Evolutionary conservation across 208 protist genomes (phyloP).

Genomic region (Acanthamoeba quina): DNA sequence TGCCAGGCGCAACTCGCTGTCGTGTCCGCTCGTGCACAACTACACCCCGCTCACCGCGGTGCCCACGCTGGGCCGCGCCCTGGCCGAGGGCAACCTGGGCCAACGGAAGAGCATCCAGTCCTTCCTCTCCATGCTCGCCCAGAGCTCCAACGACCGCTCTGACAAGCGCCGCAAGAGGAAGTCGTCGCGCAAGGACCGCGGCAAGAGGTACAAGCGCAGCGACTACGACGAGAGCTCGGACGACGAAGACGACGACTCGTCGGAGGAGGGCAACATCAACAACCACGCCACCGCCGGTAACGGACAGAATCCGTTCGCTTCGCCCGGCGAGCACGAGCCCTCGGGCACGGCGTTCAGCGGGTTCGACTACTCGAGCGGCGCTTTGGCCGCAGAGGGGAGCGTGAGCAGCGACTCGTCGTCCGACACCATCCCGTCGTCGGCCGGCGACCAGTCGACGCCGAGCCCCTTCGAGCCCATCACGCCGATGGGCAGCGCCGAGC

Average conservation of each 20-base stretch:
- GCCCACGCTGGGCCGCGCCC: conserved; percentile 39
- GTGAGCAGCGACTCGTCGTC: not conserved
- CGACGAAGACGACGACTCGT: conserved; percentile 2
- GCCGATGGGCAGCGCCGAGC: not conserved
- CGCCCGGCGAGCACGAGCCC: not conserved
- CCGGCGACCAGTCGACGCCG: not conserved
- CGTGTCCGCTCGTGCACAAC: conserved; percentile 12
- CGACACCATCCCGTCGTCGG: conserved; percentile 7
- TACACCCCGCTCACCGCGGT: conserved; percentile 57
- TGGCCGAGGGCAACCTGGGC: conserved; percentile 32
- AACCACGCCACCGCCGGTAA: not conserved
- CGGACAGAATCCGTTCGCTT: not conserved
- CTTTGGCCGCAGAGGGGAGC: not conserved
- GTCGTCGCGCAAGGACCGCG: not conserved
- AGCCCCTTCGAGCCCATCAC: not conserved
- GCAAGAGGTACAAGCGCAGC: not conserved
- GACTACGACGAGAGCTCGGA: conserved; percentile 36
- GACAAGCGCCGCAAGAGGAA: not conserved
- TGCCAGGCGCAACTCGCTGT: conserved; percentile 1
- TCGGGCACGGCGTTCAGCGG: not conserved
- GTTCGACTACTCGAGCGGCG: not conserved
- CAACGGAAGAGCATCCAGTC: conserved; percentile 65
- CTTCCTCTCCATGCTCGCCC: conserved; percentile 51
- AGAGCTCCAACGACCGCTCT: not conserved
- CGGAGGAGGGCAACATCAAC: not conserved